phyloP scores from a whole-genome alignment of 1,284 basidiomycete species.

The Trichosporon ovoides region DNA sequence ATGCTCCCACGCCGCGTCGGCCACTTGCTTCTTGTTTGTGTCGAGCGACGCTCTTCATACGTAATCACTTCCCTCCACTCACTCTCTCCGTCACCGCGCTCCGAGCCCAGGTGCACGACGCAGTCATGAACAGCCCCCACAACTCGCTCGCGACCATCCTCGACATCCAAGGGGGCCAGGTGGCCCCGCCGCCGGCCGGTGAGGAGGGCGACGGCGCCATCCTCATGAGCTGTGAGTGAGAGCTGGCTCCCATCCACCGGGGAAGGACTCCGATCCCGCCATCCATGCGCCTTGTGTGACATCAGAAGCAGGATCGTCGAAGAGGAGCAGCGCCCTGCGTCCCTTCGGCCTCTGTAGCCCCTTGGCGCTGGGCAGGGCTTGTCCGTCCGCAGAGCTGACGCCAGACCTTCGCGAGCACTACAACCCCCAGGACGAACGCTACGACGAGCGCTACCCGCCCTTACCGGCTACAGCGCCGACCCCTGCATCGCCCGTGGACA shows the following conservation, averaged over 20 bases:
- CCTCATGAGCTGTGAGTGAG: constrained; percentile 20
- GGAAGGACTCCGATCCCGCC: not conserved
- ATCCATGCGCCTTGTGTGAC: not conserved
- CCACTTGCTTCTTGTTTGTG: not conserved
- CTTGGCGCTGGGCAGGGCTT: not conserved
- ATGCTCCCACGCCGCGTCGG: no score
- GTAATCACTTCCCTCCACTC: constrained; percentile 10
- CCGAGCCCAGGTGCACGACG: not conserved
- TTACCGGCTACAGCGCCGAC: constrained; percentile 8
- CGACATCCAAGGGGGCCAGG: not conserved
- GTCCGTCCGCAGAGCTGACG: not conserved
- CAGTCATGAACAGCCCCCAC: constrained; percentile 12
- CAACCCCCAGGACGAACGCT: not conserved
- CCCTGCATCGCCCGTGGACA: constrained; percentile 21
- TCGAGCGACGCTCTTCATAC: not conserved
- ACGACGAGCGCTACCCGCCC: not conserved
- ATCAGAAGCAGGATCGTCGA: not conserved
- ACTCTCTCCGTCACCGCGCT: not conserved
- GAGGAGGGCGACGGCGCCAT: constrained; percentile 10
- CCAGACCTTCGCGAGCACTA: constrained; percentile 17
- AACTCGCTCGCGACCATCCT: constrained; percentile 11
- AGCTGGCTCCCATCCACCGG: not conserved
- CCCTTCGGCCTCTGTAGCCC: not conserved
- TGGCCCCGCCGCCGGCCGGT: not conserved
- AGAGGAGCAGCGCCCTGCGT: not conserved